Evolutionary conservation across 2,329 filamentous ascomycete species (phyloP), one percentile per base, ranked within the genome.

Genomic region (Coniochaeta prunicola): DNA sequence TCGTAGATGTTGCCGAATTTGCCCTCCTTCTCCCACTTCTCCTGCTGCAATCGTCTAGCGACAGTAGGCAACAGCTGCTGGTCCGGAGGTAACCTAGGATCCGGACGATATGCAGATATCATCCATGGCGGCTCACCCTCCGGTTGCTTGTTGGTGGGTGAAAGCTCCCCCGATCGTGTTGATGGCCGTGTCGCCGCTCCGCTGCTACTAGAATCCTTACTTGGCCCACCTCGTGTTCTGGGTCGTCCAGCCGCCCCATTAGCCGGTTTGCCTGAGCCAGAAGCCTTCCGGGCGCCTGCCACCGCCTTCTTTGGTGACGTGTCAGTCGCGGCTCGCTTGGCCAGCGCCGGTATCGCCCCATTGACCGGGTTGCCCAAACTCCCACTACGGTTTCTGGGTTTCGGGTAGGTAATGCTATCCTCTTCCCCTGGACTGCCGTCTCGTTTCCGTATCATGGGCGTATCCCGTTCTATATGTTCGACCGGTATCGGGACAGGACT

Each of bases 51-150:
- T 59, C 91, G 84, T 67, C 89, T 91, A 13, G 94, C 94, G 62
- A 97, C 92, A 0, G 94, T 97, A 0, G 94, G 94, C 12, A 99
- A 84, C 57, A 99, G 86, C 70, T 99, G 94, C 72, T 99, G 90
- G 62, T 99, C 94, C 0, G 92, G 94, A 6, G 94, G 94, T 34
- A 99, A 79, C 61, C 92, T 88, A 31, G 94, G 94, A 70, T 99
- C 94, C 0, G 94, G 94, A 69, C 96, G 96, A 74, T 97, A 99
- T 74, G 96, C 91, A 24, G 89, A 90, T 53, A 94, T 84, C 74
- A 97, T 84, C 94, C 94, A 99, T 57, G 94, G 94, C 10, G 94
- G 92, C 58, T 97, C 93, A 21, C 94, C 94, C 77, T 97, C 94
- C 0, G 92, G 92, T 45, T 87, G 84, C 69, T 91, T 84, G 72